These are phyloP conservation scores for Astrothelium macrocarpum DNA, from an alignment of 495 filamentous ascomycete genomes.

Conservation along the genomic window DNA sequence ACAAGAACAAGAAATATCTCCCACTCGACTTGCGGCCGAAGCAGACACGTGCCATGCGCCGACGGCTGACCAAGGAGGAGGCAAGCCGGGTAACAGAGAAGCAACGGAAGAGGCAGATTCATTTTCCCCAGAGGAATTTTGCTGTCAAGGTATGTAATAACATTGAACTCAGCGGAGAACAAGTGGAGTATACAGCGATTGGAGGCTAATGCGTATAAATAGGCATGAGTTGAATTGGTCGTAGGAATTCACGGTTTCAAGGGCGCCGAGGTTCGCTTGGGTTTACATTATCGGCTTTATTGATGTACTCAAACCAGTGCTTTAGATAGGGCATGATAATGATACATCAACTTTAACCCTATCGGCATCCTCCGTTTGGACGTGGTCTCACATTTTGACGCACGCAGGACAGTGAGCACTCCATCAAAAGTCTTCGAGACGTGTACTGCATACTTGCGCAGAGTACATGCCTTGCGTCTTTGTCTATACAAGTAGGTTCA, in stretches of 20 bases:
- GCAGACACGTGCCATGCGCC: slow-evolving; percentile 90
- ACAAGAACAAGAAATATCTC: slow-evolving; percentile 98
- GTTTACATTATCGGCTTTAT: not conserved
- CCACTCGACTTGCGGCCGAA: slow-evolving; percentile 95
- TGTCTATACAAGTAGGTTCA: no score
- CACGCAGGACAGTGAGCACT: no score
- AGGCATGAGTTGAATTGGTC: not conserved
- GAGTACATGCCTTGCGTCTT: no score
- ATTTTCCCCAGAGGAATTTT: slow-evolving; percentile 98
- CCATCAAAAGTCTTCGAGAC: no score
- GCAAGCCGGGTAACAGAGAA: slow-evolving; percentile 68
- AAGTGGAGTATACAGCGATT: not conserved
- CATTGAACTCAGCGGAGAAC: not conserved
- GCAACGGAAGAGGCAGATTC: slow-evolving; percentile 83
- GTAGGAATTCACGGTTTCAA: not conserved
- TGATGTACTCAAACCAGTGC: not conserved
- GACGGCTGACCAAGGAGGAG: slow-evolving; percentile 85
- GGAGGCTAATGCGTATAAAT: not conserved
- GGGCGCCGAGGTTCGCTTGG: not conserved
- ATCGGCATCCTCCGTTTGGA: not conserved
- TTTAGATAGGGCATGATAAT: not conserved
- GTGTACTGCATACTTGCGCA: no score
- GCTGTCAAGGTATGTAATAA: slow-evolving; percentile 76
- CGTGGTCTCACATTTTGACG: no score
- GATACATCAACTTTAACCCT: not conserved